These are phyloP conservation scores for Hyphopichia pseudoburtonii DNA, from an alignment of 1,139 yeast genomes.

Conservation along the genomic window DNA sequence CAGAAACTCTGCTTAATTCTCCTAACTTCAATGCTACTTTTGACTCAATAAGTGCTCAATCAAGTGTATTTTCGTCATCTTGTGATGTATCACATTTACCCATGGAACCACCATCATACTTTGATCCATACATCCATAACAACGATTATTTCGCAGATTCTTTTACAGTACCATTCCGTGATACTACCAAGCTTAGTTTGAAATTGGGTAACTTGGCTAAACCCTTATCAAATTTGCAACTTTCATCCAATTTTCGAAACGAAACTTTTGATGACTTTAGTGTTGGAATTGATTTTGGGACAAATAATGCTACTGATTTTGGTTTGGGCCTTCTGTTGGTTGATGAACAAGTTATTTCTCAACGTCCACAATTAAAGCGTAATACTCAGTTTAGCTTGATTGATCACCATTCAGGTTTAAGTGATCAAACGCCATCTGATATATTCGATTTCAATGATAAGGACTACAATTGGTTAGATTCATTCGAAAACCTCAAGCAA, in stretches of 20 bases:
- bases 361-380: no score
- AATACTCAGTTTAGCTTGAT: background rate
- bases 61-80: no score
- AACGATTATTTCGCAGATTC: background rate
- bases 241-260: background rate
- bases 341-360: no score
- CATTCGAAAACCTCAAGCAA: background rate
- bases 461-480: background rate
- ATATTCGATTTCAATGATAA: no score
- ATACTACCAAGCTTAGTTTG: conserved; percentile 1
- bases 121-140: background rate
- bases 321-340: no score
- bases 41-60: no score
- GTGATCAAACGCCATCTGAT: no score
- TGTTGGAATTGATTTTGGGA: no score
- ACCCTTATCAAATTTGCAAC: background rate
- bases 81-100: no score
- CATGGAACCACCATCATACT: background rate
- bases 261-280: background rate
- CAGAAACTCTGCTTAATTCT: no score
- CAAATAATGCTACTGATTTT: no score
- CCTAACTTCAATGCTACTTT: no score
- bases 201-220: background rate
- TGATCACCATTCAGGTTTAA: background rate
- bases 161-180: background rate